phyloP scores from a whole-genome alignment of 352 stramenopile species.

The Pythium folliculosum region DNA sequence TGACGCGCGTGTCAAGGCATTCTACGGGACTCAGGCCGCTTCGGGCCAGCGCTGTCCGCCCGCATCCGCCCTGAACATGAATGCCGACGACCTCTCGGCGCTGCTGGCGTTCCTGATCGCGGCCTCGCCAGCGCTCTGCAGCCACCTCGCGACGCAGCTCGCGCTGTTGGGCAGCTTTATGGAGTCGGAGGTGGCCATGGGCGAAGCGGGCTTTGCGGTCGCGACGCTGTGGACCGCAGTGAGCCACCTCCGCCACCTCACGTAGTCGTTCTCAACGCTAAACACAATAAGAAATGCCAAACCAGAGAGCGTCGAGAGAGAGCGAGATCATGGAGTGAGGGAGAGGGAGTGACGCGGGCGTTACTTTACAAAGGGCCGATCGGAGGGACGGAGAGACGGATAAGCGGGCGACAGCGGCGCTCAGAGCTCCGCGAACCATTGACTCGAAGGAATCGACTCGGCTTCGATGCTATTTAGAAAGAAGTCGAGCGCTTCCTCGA shows the following conservation, averaged over 20 bases:
- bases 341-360: background rate
- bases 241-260: constrained; percentile 39
- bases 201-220: constrained; percentile 55
- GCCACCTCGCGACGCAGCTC: constrained; percentile 60
- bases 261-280: constrained; percentile 5
- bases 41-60: constrained; percentile 6
- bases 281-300: background rate
- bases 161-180: constrained; percentile 60
- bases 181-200: constrained; percentile 32
- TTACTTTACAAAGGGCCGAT: background rate
- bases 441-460: background rate
- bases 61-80: constrained; percentile 40
- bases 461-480: constrained; percentile 21
- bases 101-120: constrained; percentile 62
- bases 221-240: constrained; percentile 51
- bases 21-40: constrained; percentile 33
- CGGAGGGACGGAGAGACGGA: background rate
- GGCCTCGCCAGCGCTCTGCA: constrained; percentile 42
- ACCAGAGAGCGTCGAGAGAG: background rate
- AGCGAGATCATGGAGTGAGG: background rate
- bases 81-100: constrained; percentile 46
- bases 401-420: background rate
- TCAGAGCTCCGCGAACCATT: background rate
- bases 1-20: constrained; percentile 44
- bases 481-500: constrained; percentile 34